These are phyloP conservation scores for Hypoxylon sp. DNA, from an alignment of 2,329 filamentous ascomycete genomes.

Conservation along the genomic window DNA sequence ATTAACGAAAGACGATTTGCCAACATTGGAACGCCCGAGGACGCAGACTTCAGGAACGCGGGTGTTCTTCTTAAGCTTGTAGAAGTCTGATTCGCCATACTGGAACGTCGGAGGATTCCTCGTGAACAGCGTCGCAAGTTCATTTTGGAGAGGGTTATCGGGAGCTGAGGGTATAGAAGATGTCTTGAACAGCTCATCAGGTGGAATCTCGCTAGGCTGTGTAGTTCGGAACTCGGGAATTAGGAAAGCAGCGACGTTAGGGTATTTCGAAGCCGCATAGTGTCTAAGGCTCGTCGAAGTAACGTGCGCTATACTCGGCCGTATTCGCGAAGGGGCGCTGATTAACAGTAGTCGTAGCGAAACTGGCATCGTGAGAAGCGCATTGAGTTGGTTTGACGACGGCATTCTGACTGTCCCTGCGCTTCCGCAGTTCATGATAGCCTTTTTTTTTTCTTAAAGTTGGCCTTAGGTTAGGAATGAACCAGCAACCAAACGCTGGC, in stretches of 20 bases:
- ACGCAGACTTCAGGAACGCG: constrained; percentile 77
- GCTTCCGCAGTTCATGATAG: background rate
- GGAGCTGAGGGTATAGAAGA: constrained; percentile 44
- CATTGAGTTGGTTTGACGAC: constrained; percentile 42
- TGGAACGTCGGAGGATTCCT: constrained; percentile 49
- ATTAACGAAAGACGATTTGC: constrained; percentile 91
- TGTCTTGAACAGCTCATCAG: constrained; percentile 54
- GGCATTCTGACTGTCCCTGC: constrained; percentile 32
- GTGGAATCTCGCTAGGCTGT: constrained; percentile 49
- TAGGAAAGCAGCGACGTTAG: constrained; percentile 50
- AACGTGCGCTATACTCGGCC: constrained; percentile 12
- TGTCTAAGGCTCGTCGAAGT: constrained; percentile 31
- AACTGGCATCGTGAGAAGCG: constrained; percentile 51
- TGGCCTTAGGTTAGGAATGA: background rate
- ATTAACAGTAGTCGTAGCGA: constrained; percentile 49
- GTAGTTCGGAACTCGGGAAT: constrained; percentile 50
- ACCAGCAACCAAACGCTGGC: background rate
- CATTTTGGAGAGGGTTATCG: constrained; percentile 47
- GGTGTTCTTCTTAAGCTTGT: constrained; percentile 66
- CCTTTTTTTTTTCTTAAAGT: background rate
- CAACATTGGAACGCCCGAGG: constrained; percentile 89
- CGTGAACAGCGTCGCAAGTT: constrained; percentile 49
- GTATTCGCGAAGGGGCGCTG: constrained; percentile 34
- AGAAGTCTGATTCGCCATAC: constrained; percentile 56
- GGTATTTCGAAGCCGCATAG: constrained; percentile 33